Evolutionary conservation across 805 yeast species (phyloP).

Genomic region (Helenozyma rhizophorensis): DNA sequence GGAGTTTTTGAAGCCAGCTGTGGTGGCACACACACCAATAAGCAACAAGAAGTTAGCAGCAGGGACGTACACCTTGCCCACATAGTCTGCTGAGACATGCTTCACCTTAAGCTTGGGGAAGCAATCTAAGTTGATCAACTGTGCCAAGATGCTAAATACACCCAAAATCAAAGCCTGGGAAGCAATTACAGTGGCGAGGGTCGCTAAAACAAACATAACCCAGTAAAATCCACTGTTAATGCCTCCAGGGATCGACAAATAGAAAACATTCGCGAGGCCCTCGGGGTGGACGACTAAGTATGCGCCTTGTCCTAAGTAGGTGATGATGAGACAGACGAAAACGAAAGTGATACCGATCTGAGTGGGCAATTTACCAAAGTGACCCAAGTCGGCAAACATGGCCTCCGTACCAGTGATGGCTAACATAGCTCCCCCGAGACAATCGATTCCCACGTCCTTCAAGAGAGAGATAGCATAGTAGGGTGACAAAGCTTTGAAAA

Average conservation of each 20-base stretch:
- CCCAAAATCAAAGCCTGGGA: conserved; percentile 57
- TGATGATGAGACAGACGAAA: conserved; percentile 49
- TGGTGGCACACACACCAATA: conserved; percentile 46
- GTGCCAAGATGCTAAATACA: conserved; percentile 49
- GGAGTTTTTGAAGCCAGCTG: conserved; percentile 50
- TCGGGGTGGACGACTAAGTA: conserved; percentile 39
- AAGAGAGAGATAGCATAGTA: conserved; percentile 46
- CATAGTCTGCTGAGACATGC: conserved; percentile 41
- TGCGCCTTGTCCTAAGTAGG: conserved; percentile 58
- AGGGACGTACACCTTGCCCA: conserved; percentile 54
- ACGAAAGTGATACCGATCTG: conserved; percentile 47
- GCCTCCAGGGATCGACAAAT: conserved; percentile 48
- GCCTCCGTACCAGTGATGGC: conserved; percentile 60
- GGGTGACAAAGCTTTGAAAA: conserved; percentile 49
- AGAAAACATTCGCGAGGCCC: conserved; percentile 41
- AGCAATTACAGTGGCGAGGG: conserved; percentile 53
- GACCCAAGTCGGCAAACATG: conserved; percentile 62
- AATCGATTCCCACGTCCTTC: conserved; percentile 35
- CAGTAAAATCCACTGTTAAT: conserved; percentile 42
- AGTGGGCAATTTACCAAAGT: conserved; percentile 47
- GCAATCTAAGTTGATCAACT: conserved; percentile 50
- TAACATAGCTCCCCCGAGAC: conserved; percentile 49
- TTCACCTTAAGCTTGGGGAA: conserved; percentile 46
- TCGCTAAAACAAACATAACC: conserved; percentile 49
- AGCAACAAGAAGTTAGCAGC: conserved; percentile 45